Conservation (phyloP, 179 eudicot genomes). For the Camellia oleifera region DNA sequence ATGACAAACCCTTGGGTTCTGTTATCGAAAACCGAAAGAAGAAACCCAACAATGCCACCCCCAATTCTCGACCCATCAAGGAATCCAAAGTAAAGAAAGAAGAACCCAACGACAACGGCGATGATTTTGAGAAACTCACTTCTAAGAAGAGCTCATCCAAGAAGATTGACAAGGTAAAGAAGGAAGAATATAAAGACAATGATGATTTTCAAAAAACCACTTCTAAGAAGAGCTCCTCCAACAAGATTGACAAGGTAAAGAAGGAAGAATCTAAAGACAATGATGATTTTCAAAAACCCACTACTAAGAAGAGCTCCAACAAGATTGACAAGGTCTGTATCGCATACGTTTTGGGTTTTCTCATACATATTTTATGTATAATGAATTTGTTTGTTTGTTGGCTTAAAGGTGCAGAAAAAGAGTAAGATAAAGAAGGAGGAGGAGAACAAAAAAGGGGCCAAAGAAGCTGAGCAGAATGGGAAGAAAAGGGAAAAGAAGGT, state of each 20-base stretch:
- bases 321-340: conserved; percentile 28
- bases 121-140: conserved; percentile 17
- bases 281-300: conserved; percentile 19
- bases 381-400: neutral
- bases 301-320: conserved; percentile 16
- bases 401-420: conserved; percentile 32
- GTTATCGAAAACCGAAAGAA: conserved; percentile 25
- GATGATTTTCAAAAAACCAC: conserved; percentile 19
- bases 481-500: conserved; percentile 67
- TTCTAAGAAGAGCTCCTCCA: conserved; percentile 17
- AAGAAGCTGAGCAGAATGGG: conserved; percentile 28
- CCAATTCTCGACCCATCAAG: conserved; percentile 20
- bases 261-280: neutral
- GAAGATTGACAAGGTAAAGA: neutral
- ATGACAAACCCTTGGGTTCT: conserved; percentile 20
- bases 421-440: conserved; percentile 41
- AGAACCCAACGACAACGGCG: neutral
- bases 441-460: conserved; percentile 26
- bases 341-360: neutral
- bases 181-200: neutral
- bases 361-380: neutral
- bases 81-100: conserved; percentile 27
- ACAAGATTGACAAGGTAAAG: neutral
- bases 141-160: conserved; percentile 17
- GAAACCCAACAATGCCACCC: conserved; percentile 14